Evolutionary conservation across 495 filamentous ascomycete genomes (phyloP).

Genomic region (Xylaria scruposa): DNA sequence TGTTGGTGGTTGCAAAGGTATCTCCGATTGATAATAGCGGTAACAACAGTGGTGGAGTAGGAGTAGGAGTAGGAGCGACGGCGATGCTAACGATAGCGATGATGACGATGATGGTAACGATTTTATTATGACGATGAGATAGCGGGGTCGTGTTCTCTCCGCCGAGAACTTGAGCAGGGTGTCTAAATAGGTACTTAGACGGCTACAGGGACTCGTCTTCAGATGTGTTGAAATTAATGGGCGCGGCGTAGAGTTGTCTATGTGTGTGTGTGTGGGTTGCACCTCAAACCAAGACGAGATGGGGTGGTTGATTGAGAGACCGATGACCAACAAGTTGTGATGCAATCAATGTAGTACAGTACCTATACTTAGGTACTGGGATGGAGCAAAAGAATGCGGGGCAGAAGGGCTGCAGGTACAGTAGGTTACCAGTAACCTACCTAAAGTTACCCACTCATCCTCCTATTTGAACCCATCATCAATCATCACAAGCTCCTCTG

Average conservation of each 20-base stretch:
- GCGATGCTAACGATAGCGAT: not conserved
- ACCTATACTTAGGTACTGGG: no score
- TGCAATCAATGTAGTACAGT: not conserved
- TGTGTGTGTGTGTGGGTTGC: not conserved
- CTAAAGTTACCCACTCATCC: not conserved
- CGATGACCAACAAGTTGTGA: not conserved
- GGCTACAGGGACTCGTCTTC: not conserved
- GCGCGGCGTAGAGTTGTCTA: not conserved
- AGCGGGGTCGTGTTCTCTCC: not conserved
- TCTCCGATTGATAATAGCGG: not conserved
- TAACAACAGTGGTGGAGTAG: not conserved
- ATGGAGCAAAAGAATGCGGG: not conserved
- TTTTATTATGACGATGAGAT: constrained; percentile 13
- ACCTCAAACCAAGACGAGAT: not conserved
- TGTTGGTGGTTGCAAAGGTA: constrained; percentile 18
- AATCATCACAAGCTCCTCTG: not conserved
- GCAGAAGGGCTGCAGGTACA: not conserved
- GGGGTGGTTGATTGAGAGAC: not conserved
- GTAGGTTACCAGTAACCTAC: no score
- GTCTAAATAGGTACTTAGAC: not conserved
- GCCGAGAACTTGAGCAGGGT: not conserved
- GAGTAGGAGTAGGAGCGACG: not conserved
- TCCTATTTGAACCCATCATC: not conserved
- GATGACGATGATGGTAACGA: not conserved
- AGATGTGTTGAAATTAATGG: not conserved